Conservation (phyloP, 2,329 filamentous ascomycete species). For the Fusarium austroafricanum region DNA sequence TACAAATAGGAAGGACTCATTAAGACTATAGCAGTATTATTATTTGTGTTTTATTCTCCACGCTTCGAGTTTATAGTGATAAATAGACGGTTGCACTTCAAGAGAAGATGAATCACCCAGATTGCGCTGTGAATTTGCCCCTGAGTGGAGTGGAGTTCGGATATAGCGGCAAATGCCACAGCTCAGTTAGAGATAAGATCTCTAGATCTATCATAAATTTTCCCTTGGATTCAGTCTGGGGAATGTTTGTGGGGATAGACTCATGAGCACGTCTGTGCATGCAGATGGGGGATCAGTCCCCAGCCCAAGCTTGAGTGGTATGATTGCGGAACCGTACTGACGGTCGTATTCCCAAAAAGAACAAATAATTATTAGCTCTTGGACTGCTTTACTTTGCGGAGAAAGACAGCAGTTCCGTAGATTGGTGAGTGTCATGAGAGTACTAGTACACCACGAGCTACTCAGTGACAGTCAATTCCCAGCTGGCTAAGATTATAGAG, state of each 20-base stretch:
- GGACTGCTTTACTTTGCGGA: not conserved
- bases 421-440: not conserved
- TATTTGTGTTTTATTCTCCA: not conserved
- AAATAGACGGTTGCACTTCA: not conserved
- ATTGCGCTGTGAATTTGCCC: not conserved
- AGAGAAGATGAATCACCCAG: not conserved
- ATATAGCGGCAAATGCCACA: not conserved
- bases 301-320: constrained; percentile 18
- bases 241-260: constrained; percentile 34
- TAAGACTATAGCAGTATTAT: not conserved
- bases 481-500: accelerated
- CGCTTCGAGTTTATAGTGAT: not conserved
- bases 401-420: not conserved
- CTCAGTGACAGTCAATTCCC: not conserved
- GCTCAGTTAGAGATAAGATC: not conserved
- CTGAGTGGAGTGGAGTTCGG: constrained; percentile 21
- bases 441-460: not conserved
- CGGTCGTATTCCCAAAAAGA: not conserved
- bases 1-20: not conserved
- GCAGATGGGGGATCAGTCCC: constrained; percentile 17
- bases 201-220: not conserved
- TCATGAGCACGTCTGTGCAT: constrained; percentile 15
- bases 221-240: not conserved
- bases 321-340: constrained; percentile 11
- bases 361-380: too few relatives aligned